These are phyloP conservation scores for Cordyceps cateniannulata DNA, from an alignment of 2,329 filamentous ascomycete genomes.

Conservation along the genomic window DNA sequence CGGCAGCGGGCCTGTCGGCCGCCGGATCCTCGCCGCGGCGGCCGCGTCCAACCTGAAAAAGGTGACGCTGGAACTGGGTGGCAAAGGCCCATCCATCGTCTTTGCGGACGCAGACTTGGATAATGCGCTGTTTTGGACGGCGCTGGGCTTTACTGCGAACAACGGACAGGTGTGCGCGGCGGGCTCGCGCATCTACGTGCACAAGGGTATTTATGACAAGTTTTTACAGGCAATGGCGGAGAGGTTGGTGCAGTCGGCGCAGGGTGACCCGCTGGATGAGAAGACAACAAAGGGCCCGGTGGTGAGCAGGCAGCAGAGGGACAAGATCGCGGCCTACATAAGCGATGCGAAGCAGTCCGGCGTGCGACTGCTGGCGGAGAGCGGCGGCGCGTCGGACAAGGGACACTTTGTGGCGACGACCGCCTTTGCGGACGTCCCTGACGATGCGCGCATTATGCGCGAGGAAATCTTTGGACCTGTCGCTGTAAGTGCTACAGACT, in stretches of 20 bases:
- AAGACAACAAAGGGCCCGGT: slow-evolving; percentile 28
- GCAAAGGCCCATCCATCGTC: slow-evolving; percentile 53
- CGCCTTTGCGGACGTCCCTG: slow-evolving; percentile 22
- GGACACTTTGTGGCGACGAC: slow-evolving; percentile 26
- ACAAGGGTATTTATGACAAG: slow-evolving; percentile 47
- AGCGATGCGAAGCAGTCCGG: slow-evolving; percentile 16
- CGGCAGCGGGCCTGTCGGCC: slow-evolving; percentile 60
- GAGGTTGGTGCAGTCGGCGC: slow-evolving; percentile 39
- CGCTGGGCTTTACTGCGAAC: slow-evolving; percentile 27
- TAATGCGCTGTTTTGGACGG: slow-evolving; percentile 33
- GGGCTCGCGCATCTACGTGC: slow-evolving; percentile 52
- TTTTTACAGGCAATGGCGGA: slow-evolving; percentile 55
- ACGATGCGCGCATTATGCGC: slow-evolving; percentile 21
- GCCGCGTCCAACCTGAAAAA: slow-evolving; percentile 50
- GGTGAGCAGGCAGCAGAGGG: slow-evolving; percentile 58
- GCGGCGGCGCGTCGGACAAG: slow-evolving; percentile 5
- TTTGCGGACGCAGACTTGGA: slow-evolving; percentile 45
- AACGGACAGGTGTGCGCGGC: slow-evolving; percentile 56
- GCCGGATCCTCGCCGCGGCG: slow-evolving; percentile 62
- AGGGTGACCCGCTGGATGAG: slow-evolving; percentile 20
- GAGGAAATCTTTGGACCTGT: slow-evolving; percentile 28
- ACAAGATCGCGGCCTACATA: slow-evolving; percentile 57
- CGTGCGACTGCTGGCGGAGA: background rate
- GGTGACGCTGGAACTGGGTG: slow-evolving; percentile 53
- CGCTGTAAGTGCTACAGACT: slow-evolving; percentile 11